These are phyloP conservation scores for Candida xiaguanensis DNA, from an alignment of 805 yeast species.

Conservation along the genomic window DNA sequence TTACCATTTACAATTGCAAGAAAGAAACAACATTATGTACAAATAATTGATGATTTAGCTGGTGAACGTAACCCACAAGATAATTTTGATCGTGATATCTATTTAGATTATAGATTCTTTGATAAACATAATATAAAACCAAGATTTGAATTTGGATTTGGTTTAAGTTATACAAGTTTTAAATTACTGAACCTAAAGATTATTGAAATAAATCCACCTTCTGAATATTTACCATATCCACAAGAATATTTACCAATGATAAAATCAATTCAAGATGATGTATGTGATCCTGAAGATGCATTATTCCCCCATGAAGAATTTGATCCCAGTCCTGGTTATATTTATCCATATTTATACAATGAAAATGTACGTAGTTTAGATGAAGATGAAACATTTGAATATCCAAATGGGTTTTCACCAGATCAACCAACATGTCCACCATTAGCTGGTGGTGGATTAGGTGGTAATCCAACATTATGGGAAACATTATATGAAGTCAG, in stretches of 20 bases:
- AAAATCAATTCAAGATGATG: slow-evolving; percentile 41
- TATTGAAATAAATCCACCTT: slow-evolving; percentile 38
- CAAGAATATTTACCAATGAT: slow-evolving; percentile 43
- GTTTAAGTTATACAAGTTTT: slow-evolving; percentile 52
- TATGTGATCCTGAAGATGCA: slow-evolving; percentile 53
- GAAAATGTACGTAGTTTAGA: slow-evolving; percentile 31
- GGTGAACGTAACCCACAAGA: slow-evolving; percentile 35
- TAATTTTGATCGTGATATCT: slow-evolving; percentile 45
- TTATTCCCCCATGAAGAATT: slow-evolving; percentile 50
- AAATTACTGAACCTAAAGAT: slow-evolving; percentile 34
- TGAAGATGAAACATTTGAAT: slow-evolving; percentile 34
- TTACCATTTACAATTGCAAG: slow-evolving; percentile 63
- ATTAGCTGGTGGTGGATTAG: slow-evolving; percentile 48
- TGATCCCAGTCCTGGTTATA: slow-evolving; percentile 50
- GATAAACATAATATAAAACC: slow-evolving; percentile 55
- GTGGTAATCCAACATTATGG: slow-evolving; percentile 63
- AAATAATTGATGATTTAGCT: slow-evolving; percentile 35
- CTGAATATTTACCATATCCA: slow-evolving; percentile 44
- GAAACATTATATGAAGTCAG: slow-evolving; percentile 44
- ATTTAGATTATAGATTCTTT: slow-evolving; percentile 55
- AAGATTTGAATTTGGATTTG: slow-evolving; percentile 60
- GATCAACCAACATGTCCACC: slow-evolving; percentile 35
- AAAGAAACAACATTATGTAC: slow-evolving; percentile 44
- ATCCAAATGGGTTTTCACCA: slow-evolving; percentile 36
- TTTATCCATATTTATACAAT: slow-evolving; percentile 51